A percentile compares a stretch with the other conserved stretches of the same genome.
These are phyloP conservation scores for Naganishia sp. DNA, from an alignment of 1,284 basidiomycete genomes.

Conservation along the genomic window DNA sequence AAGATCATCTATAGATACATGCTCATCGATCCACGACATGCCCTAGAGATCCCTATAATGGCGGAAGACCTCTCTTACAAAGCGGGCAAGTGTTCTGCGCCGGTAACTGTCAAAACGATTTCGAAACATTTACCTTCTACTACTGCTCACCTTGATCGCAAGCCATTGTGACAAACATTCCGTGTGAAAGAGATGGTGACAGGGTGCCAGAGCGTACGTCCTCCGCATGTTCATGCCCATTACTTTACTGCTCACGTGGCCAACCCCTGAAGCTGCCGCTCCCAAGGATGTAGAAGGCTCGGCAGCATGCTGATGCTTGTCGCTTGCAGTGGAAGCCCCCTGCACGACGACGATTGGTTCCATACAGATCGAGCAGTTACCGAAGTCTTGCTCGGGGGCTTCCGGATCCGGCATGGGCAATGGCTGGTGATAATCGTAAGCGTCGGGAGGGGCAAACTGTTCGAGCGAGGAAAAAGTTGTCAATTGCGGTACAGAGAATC, in stretches of 20 bases:
- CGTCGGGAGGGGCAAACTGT: slow-evolving; percentile 65
- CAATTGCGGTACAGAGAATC: slow-evolving; percentile 1
- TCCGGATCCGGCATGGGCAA: slow-evolving; percentile 71
- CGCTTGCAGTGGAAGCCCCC: slow-evolving; percentile 45
- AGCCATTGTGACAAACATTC: slow-evolving; percentile 82
- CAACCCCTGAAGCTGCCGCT: slow-evolving; percentile 57
- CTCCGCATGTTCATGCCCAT: slow-evolving; percentile 57
- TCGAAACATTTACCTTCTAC: background rate
- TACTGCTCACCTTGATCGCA: slow-evolving; percentile 70
- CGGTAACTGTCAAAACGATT: no score
- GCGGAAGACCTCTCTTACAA: slow-evolving; percentile 75
- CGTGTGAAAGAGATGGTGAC: slow-evolving; percentile 85
- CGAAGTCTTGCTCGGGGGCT: slow-evolving; percentile 68
- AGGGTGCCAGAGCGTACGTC: slow-evolving; percentile 80
- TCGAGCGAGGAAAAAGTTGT: slow-evolving; percentile 13
- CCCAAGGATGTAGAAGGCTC: slow-evolving; percentile 47
- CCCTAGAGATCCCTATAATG: slow-evolving; percentile 57
- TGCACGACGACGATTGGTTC: slow-evolving; percentile 70
- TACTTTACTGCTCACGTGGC: slow-evolving; percentile 51
- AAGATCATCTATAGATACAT: background rate
- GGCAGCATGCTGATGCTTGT: slow-evolving; percentile 44
- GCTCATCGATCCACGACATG: background rate
- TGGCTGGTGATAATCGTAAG: slow-evolving; percentile 80
- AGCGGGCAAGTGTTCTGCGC: slow-evolving; percentile 81
- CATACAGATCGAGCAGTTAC: slow-evolving; percentile 89